Percentiles rank a stretch among this genome's conserved stretches.
phyloP scores from a whole-genome alignment of 140 eudicot genomes.

The Erigeron philadelphicus region DNA sequence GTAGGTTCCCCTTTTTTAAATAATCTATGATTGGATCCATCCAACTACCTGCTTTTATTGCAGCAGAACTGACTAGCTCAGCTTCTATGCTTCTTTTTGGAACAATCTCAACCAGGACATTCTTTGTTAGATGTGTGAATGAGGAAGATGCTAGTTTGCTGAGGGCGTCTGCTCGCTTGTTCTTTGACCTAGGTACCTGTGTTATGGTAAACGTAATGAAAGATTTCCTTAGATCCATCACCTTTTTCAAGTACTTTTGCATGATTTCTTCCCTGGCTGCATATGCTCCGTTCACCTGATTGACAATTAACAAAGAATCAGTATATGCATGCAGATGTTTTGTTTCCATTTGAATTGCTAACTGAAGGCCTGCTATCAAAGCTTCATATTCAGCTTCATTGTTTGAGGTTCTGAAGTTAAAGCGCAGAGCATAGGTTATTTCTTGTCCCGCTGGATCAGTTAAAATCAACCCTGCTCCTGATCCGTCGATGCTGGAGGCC shows the following conservation, averaged over 20 bases:
- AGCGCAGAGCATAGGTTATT: background rate
- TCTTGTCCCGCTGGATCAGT: background rate
- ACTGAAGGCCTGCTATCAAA: background rate
- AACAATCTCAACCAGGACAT: background rate
- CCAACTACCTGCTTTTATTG: too few relatives aligned
- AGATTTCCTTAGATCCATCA: background rate
- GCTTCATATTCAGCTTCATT: background rate
- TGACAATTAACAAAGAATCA: background rate
- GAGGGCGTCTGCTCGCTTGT: background rate
- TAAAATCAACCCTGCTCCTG: background rate
- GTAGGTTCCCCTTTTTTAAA: too few relatives aligned
- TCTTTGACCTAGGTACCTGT: background rate
- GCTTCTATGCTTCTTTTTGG: too few relatives aligned
- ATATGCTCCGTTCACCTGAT: background rate
- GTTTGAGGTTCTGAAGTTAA: background rate
- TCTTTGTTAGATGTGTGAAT: background rate
- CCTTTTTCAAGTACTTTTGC: background rate
- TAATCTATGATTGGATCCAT: too few relatives aligned
- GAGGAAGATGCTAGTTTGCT: background rate
- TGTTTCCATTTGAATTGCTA: background rate
- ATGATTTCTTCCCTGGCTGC: background rate
- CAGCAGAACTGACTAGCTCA: too few relatives aligned
- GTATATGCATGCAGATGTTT: background rate
- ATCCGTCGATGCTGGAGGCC: background rate
- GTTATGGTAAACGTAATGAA: background rate